Evolutionary conservation across 371 early-diverging fungal genomes (phyloP).

Genomic region (Apophysomyces variabilis): DNA sequence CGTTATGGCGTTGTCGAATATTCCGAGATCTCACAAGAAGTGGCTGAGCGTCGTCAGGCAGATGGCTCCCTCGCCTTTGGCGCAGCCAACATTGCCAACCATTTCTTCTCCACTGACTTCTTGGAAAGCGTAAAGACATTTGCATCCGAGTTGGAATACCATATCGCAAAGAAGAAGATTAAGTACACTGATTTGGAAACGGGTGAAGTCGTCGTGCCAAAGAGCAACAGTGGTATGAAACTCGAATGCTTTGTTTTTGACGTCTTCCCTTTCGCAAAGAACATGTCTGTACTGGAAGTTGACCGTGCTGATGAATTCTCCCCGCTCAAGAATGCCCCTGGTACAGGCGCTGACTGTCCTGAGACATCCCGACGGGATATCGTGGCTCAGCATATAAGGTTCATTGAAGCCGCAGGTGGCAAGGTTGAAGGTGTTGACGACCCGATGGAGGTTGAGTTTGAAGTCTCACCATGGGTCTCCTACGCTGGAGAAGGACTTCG

Average conservation of each 20-base stretch:
- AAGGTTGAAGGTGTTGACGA: slow-evolving; percentile 60
- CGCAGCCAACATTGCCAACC: slow-evolving; percentile 98
- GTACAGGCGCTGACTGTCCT: slow-evolving; percentile 86
- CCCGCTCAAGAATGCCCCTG: slow-evolving; percentile 97
- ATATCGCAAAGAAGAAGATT: slow-evolving; percentile 98
- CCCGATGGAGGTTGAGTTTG: slow-evolving; percentile 63
- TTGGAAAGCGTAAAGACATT: slow-evolving; percentile 82
- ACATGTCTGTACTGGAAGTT: slow-evolving; percentile 91
- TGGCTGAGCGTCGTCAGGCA: slow-evolving; percentile 69
- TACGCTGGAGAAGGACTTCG: slow-evolving; percentile 92
- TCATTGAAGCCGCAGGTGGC: slow-evolving; percentile 87
- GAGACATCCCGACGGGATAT: slow-evolving; percentile 93
- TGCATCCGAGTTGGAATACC: slow-evolving; percentile 87
- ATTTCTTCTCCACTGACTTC: slow-evolving; percentile 94
- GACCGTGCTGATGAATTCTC: slow-evolving; percentile 94
- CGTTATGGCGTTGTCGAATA: slow-evolving; percentile 94
- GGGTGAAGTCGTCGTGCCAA: slow-evolving; percentile 76
- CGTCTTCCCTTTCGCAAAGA: slow-evolving; percentile 89
- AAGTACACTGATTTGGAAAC: slow-evolving; percentile 82
- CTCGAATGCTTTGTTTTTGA: slow-evolving; percentile 97
- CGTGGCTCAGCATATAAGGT: slow-evolving; percentile 83
- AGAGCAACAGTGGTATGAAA: slow-evolving; percentile 93
- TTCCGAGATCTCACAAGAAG: slow-evolving; percentile 84
- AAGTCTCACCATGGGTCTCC: slow-evolving; percentile 89
- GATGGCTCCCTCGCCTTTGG: slow-evolving; percentile 79